Base-by-base conservation (phyloP, 345 rosid genomes). In the Punica granatum region DNA sequence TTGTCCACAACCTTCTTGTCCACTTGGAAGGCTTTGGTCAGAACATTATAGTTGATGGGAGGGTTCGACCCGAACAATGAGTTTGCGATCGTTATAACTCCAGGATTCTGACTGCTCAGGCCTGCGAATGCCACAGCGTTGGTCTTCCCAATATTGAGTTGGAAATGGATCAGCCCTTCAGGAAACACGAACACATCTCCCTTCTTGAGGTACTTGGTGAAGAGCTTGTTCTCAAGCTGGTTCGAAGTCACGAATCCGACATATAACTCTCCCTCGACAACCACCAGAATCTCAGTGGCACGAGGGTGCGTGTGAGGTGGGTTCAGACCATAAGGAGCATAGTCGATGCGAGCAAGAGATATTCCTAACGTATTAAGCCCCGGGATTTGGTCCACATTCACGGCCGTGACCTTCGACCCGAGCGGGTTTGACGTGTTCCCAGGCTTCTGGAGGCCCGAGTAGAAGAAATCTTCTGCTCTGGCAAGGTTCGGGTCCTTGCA, bases 221-320 rank as follows among this genome's bases (percentile, higher is more conserved):
- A 67, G 51, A 72, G 67, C 26, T 64, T 62, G 67, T 72, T 72
- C 35, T 36, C 65, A 16, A 69, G 56, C 39, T 68, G 75, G 67
- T 72, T n/a, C 34, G 75, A 72, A 15, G 75, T 72, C 61, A 72
- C 63, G 34, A 72, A 72, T 0, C 75, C 75, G 23, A 72, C 75
- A 1, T 42, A 49, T 9, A 72, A 41, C 4, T 70, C 66, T 1
- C 75, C 75, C 51, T 72, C 67, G 18, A 72, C 26, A 9, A 67
- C 67, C 0, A 51, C 41, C 5, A 72, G 48, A 48, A 72, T 8
- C 71, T 72, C 75, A 0, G 67, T 67, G 32, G 44, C 70, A 1
- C 75, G 71, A 48, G 75, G 71, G 66, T 72, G 75, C 23, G 36
- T 66, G 54, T 67, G 75, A 13, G 75, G 75, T 13, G 75, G 75